A percentile compares a stretch with the other conserved stretches of the same genome.
Conservation (phyloP, 805 yeast species). For the Metschnikowia dekortorum region DNA sequence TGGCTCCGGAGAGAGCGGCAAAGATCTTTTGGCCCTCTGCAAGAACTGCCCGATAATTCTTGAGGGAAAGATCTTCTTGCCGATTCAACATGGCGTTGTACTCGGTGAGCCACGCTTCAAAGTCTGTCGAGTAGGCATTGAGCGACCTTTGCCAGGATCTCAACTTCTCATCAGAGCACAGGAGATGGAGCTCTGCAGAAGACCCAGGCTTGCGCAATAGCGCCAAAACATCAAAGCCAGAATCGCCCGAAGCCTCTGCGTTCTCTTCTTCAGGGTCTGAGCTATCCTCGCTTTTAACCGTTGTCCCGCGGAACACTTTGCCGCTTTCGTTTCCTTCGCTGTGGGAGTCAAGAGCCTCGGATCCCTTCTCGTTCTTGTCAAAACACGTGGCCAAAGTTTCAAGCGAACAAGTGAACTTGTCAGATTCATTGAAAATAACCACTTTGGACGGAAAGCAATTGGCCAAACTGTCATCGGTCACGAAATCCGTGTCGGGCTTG, state of each 20-base stretch:
- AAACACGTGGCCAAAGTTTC: conserved; percentile 18
- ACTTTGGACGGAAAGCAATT: conserved; percentile 54
- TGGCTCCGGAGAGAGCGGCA: conserved; percentile 32
- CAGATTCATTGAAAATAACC: conserved; percentile 30
- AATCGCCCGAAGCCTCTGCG: not conserved
- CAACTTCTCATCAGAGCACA: conserved; percentile 52
- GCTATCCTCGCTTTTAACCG: too few relatives aligned
- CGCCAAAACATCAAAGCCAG: not conserved
- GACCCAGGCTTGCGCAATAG: not conserved
- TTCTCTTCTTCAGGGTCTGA: too few relatives aligned
- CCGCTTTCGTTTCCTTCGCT: too few relatives aligned
- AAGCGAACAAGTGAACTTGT: conserved; percentile 15
- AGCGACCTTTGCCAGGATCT: conserved; percentile 33
- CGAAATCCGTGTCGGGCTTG: conserved; percentile 30
- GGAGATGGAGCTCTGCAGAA: conserved; percentile 41
- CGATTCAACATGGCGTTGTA: conserved; percentile 38
- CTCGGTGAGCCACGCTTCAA: conserved; percentile 48
- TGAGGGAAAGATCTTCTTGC: conserved; percentile 44
- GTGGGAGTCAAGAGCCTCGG: too few relatives aligned
- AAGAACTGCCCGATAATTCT: conserved; percentile 40
- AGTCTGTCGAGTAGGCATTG: conserved; percentile 40
- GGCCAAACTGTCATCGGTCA: conserved; percentile 51
- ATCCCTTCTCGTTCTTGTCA: not conserved
- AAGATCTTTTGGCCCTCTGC: conserved; percentile 53
- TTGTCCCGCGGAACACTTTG: too few relatives aligned